Percentiles rank a stretch among this genome's conserved stretches.
These are phyloP conservation scores for Hypsizygus marmoreus DNA, from an alignment of 768 basidiomycete genomes.

Conservation along the genomic window DNA sequence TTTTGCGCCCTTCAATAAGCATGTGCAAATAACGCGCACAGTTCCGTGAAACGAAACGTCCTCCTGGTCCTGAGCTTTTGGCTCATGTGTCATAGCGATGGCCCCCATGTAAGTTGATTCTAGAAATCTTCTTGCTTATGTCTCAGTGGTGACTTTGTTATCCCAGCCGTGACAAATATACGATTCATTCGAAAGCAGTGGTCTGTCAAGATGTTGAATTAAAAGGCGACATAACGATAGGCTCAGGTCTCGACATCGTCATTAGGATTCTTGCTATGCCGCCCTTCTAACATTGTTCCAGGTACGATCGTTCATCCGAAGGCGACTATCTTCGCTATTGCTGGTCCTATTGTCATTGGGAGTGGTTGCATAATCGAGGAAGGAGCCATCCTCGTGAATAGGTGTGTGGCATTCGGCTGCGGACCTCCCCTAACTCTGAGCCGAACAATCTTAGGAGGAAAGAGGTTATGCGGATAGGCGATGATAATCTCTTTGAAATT, in stretches of 20 bases:
- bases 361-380: slow-evolving; percentile 91
- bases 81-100: slow-evolving; percentile 9
- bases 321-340: slow-evolving; percentile 89
- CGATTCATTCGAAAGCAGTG: slow-evolving; percentile 87
- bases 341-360: slow-evolving; percentile 90
- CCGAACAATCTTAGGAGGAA: slow-evolving; percentile 48
- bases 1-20: no score
- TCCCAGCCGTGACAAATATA: slow-evolving; percentile 85
- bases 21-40: not conserved
- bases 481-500: slow-evolving; percentile 93
- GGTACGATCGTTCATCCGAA: slow-evolving; percentile 92
- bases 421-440: not conserved
- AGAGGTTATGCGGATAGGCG: slow-evolving; percentile 90
- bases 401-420: slow-evolving; percentile 39
- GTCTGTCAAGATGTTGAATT: slow-evolving; percentile 94
- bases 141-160: not conserved
- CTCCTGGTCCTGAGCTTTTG: not conserved
- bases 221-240: slow-evolving; percentile 93
- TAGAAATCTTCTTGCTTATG: not conserved
- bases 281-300: slow-evolving; percentile 23
- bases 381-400: slow-evolving; percentile 85
- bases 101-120: slow-evolving; percentile 16
- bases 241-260: slow-evolving; percentile 53
- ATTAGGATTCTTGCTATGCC: not conserved
- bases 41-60: not conserved